Evolutionary conservation across 225 moss, liverwort and hornwort genomes (phyloP).

Genomic region (Bryoerythrophyllum caledonicum): DNA sequence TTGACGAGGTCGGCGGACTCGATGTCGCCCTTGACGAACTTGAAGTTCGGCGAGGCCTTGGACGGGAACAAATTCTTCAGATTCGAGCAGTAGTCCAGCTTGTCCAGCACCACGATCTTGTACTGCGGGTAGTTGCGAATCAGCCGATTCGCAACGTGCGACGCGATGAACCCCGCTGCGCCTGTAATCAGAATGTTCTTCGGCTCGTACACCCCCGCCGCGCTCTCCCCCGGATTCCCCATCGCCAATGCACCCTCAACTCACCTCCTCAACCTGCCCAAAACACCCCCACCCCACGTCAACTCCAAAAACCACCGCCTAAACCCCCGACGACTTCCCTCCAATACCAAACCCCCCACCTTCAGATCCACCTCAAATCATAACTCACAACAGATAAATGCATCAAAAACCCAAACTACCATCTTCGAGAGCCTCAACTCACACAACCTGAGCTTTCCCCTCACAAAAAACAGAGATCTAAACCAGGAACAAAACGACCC

Average conservation of each 20-base stretch:
- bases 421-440: no score
- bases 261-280: neutral
- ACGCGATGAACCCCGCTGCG: slow-evolving; percentile 49
- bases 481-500: no score
- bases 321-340: neutral
- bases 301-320: neutral
- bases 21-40: slow-evolving; percentile 50
- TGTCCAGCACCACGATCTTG: slow-evolving; percentile 53
- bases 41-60: slow-evolving; percentile 33
- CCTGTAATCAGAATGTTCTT: slow-evolving; percentile 49
- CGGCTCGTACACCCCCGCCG: slow-evolving; percentile 21
- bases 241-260: neutral
- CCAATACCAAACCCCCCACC: neutral
- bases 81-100: slow-evolving; percentile 51
- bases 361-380: neutral
- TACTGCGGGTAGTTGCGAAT: slow-evolving; percentile 44
- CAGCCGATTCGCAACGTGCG: slow-evolving; percentile 45
- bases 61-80: slow-evolving; percentile 37
- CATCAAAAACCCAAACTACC: no score
- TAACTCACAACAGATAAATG: no score
- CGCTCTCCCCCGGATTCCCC: slow-evolving; percentile 14
- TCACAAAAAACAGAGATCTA: no score
- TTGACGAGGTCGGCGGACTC: slow-evolving; percentile 44
- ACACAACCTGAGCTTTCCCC: no score
- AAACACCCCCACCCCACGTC: neutral